Evolutionary conservation across 2,329 filamentous ascomycete genomes (phyloP).

Genomic region (Claviceps humidiphila): DNA sequence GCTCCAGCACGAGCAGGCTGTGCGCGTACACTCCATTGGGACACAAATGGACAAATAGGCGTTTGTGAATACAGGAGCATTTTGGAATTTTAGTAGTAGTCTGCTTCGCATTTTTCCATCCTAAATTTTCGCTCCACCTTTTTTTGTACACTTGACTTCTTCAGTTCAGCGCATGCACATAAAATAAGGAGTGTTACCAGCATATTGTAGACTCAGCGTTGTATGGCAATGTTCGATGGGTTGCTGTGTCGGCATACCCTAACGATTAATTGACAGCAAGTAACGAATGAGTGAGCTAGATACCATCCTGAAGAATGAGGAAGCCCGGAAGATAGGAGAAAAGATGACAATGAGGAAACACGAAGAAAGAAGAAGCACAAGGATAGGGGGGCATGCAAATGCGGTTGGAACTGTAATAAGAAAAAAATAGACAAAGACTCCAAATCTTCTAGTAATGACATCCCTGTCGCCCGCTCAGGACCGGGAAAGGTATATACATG

Average conservation of each 20-base stretch:
- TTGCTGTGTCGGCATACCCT: too few relatives aligned
- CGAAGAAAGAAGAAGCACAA: not conserved
- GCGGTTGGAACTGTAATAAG: not conserved
- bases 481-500: conserved; percentile 24
- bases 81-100: not conserved
- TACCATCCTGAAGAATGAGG: too few relatives aligned
- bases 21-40: not conserved
- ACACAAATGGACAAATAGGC: not conserved
- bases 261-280: too few relatives aligned
- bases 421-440: conserved; percentile 6
- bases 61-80: not conserved
- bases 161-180: not conserved
- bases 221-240: too few relatives aligned
- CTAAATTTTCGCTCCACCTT: not conserved
- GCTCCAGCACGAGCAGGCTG: not conserved
- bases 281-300: too few relatives aligned
- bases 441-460: conserved; percentile 1
- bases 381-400: too few relatives aligned
- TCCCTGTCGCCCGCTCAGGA: conserved; percentile 16
- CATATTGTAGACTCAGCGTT: too few relatives aligned
- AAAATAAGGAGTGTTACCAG: too few relatives aligned
- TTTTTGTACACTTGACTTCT: not conserved
- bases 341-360: not conserved
- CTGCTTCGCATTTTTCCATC: not conserved
- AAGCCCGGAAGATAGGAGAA: too few relatives aligned